Conservation (phyloP, 1,284 basidiomycete species). For the Fomitopsis betulina region DNA sequence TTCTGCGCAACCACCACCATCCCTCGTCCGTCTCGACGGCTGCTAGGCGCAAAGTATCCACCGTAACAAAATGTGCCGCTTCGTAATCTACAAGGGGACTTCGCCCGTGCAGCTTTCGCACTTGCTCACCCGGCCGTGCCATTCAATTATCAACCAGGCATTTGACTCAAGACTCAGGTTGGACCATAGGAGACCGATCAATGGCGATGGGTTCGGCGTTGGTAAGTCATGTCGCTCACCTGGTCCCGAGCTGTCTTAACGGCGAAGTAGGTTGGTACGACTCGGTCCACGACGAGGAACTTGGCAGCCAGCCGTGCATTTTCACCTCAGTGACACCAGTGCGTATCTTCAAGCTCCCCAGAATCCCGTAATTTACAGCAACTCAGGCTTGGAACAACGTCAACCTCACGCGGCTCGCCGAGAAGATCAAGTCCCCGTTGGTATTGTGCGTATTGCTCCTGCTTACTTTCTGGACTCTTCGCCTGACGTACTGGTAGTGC, state of each 20-base stretch:
- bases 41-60: background rate
- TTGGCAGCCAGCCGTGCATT: constrained; percentile 87
- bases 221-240: constrained; percentile 49
- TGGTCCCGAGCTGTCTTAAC: background rate
- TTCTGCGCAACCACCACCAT: constrained; percentile 3
- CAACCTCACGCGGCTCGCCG: constrained; percentile 84
- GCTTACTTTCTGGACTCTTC: background rate
- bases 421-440: constrained; percentile 92
- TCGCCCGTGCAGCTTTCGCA: constrained; percentile 86
- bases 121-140: constrained; percentile 87
- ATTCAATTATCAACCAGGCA: constrained; percentile 95
- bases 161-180: constrained; percentile 87
- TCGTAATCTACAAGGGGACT: constrained; percentile 89
- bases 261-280: constrained; percentile 74
- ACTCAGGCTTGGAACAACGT: constrained; percentile 89
- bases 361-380: background rate
- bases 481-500: constrained; percentile 43
- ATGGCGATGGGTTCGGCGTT: constrained; percentile 96
- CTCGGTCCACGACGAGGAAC: constrained; percentile 71
- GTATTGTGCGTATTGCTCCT: constrained; percentile 66
- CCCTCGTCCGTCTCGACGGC: background rate
- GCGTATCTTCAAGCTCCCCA: constrained; percentile 18
- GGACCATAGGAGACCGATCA: constrained; percentile 79
- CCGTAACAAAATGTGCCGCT: constrained; percentile 64
- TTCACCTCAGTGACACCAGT: constrained; percentile 96